Evolutionary conservation across 192 early-diverging fungal genomes (phyloP).

Genomic region (Coemansia sp.): DNA sequence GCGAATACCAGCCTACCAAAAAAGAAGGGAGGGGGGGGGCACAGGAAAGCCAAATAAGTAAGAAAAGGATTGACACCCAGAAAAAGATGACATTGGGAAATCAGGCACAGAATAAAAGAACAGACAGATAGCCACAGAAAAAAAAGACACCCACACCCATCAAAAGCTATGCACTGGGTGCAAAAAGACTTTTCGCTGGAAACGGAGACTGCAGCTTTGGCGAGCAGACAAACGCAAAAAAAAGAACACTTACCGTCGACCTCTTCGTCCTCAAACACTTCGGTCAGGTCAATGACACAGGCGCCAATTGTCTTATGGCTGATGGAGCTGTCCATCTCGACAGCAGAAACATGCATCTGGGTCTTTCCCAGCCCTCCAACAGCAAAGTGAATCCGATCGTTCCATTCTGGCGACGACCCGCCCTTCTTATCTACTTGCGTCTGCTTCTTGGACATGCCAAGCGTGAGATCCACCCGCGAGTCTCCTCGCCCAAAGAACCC

Average conservation of each 20-base stretch:
- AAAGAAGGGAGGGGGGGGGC: background rate
- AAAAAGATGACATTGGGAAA: background rate
- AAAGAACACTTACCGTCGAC: slow-evolving; percentile 39
- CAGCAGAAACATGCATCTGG: slow-evolving; percentile 38
- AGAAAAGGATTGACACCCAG: slow-evolving; percentile 8
- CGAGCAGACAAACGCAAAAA: too few relatives aligned
- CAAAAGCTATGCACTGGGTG: background rate
- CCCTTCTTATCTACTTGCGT: slow-evolving; percentile 56
- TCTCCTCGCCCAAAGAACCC: slow-evolving; percentile 50
- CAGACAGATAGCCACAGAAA: slow-evolving; percentile 6
- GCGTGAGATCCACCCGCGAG: slow-evolving; percentile 38
- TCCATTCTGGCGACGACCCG: slow-evolving; percentile 53
- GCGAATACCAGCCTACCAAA: slow-evolving; percentile 50
- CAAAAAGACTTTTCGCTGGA: background rate
- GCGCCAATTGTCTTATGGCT: slow-evolving; percentile 46
- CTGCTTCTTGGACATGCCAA: slow-evolving; percentile 47
- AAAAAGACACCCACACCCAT: background rate
- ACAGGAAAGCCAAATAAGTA: background rate
- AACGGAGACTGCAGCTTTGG: too few relatives aligned
- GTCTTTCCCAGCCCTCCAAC: slow-evolving; percentile 42
- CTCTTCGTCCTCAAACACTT: slow-evolving; percentile 50
- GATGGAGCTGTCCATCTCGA: slow-evolving; percentile 43
- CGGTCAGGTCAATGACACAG: slow-evolving; percentile 45
- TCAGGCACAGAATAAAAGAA: background rate
- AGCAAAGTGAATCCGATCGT: slow-evolving; percentile 43